phyloP scores from a whole-genome alignment of 2,329 filamentous ascomycete genomes.

The Tolypocladium paradoxum region DNA sequence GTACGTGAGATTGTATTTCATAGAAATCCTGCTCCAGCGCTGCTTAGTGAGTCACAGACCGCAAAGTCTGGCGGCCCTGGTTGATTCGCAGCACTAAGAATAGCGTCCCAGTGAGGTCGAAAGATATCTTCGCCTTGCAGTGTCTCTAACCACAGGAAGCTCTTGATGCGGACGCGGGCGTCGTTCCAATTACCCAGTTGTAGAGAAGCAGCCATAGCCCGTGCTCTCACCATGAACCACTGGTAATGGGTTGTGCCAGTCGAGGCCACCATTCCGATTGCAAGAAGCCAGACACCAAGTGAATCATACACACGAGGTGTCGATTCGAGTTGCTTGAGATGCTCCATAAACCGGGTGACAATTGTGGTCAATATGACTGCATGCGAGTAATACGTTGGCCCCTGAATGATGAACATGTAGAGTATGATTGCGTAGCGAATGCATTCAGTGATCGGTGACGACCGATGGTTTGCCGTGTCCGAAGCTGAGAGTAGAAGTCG shows the following conservation, averaged over 20 bases:
- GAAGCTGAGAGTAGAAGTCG: slow-evolving; percentile 25
- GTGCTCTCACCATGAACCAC: not conserved
- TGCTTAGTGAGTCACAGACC: too few species aligned
- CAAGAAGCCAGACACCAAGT: not conserved
- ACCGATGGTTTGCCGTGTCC: not conserved
- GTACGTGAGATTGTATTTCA: too few species aligned
- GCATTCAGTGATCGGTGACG: slow-evolving; percentile 25
- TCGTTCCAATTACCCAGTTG: not conserved
- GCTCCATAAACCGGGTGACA: not conserved
- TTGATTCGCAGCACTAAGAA: too few species aligned
- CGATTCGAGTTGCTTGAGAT: not conserved
- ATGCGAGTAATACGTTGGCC: slow-evolving; percentile 46
- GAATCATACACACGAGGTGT: not conserved
- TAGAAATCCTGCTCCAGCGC: too few species aligned
- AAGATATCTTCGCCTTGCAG: not conserved
- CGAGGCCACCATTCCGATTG: not conserved
- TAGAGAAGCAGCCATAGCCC: not conserved
- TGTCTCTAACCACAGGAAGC: not conserved
- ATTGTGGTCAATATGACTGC: not conserved
- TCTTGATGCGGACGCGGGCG: not conserved
- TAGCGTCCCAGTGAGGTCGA: not conserved
- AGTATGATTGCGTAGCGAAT: slow-evolving; percentile 35
- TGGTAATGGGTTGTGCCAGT: not conserved
- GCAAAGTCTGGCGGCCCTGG: too few species aligned
- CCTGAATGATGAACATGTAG: slow-evolving; percentile 43